Evolutionary conservation across 495 filamentous ascomycete species (phyloP).

Genomic region (Chaetomium tenue): DNA sequence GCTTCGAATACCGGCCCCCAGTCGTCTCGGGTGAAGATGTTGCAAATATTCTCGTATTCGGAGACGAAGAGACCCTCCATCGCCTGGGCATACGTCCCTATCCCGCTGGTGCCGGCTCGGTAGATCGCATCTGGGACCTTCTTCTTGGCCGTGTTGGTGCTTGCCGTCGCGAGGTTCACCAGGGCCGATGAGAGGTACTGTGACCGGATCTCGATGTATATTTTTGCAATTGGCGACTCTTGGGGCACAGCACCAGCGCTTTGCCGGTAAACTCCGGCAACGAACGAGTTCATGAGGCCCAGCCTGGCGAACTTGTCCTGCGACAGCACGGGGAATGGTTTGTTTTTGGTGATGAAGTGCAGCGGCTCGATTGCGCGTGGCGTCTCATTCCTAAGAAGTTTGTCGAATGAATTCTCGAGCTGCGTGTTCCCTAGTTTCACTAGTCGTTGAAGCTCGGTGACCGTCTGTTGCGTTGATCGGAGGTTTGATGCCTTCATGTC

Average conservation of each 20-base stretch:
- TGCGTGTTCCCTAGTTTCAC: conserved; percentile 73
- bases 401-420: conserved; percentile 78
- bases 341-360: conserved; percentile 88
- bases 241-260: conserved; percentile 50
- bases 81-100: conserved; percentile 81
- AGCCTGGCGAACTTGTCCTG: conserved; percentile 51
- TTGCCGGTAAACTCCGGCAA: conserved; percentile 36
- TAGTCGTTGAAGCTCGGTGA: conserved; percentile 72
- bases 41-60: conserved; percentile 84
- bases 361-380: conserved; percentile 78
- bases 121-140: conserved; percentile 78
- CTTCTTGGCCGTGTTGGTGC: conserved; percentile 82
- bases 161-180: conserved; percentile 81
- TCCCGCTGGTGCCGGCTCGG: conserved; percentile 86
- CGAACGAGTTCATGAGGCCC: conserved; percentile 53
- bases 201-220: conserved; percentile 81
- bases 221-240: conserved; percentile 63
- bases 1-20: conserved; percentile 74
- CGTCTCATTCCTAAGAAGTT: conserved; percentile 65
- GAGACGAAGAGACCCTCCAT: conserved; percentile 81
- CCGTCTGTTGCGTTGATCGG: conserved; percentile 84
- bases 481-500: conserved; percentile 85
- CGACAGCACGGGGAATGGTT: conserved; percentile 47
- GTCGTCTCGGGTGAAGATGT: conserved; percentile 78
- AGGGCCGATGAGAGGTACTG: conserved; percentile 78